These are phyloP conservation scores for Piper longum DNA, from an alignment of 164 flowering plant species.

Conservation along the genomic window DNA sequence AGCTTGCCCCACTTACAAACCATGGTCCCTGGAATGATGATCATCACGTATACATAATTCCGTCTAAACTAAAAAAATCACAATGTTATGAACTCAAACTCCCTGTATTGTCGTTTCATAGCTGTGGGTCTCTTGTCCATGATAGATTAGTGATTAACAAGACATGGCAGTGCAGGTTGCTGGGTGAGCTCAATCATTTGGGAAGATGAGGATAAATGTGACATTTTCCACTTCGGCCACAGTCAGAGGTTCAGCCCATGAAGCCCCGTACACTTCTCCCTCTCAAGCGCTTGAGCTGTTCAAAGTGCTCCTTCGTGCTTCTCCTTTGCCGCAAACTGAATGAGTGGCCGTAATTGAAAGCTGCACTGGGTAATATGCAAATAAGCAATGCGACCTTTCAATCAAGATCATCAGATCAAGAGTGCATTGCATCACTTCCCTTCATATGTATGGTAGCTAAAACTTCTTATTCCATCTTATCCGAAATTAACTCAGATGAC, in stretches of 20 bases:
- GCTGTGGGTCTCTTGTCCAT: no score
- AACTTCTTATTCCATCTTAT: no score
- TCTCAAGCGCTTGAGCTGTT: conserved; percentile 31
- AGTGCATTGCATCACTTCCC: no score
- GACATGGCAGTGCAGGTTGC: conserved; percentile 21
- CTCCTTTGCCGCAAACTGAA: conserved; percentile 4
- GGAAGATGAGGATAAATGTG: conserved; percentile 23
- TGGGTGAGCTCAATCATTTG: conserved; percentile 44
- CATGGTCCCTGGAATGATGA: conserved; percentile 28
- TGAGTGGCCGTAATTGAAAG: no score
- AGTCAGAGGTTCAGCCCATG: conserved; percentile 40
- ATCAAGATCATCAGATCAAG: no score
- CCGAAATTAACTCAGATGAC: no score
- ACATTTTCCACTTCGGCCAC: conserved; percentile 33
- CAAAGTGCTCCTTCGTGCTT: conserved; percentile 18
- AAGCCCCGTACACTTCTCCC: conserved; percentile 39
- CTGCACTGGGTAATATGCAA: no score
- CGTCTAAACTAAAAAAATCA: no score
- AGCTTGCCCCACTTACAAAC: conserved; percentile 15
- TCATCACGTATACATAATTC: conserved; percentile 16
- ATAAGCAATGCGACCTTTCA: no score
- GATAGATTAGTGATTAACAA: not conserved
- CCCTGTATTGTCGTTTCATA: no score
- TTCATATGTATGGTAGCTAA: no score
- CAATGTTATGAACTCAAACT: no score